Evolutionary conservation across 2,329 filamentous ascomycete species (phyloP).

Genomic region (Fusarium nodosum): DNA sequence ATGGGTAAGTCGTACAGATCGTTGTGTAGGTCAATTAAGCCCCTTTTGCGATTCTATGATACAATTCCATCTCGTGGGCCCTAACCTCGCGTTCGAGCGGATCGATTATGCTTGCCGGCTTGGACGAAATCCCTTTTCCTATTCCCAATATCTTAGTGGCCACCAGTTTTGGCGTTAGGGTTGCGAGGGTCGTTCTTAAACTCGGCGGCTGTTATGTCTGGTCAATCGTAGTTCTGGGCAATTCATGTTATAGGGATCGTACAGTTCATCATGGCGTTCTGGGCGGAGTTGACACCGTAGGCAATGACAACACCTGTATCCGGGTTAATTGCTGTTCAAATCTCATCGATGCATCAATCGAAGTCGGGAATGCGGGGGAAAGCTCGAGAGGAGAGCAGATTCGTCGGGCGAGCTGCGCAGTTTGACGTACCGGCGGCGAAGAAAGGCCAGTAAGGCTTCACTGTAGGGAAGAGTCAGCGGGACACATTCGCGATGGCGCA

Average conservation of each 20-base stretch:
- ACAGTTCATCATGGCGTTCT: conserved; percentile 84
- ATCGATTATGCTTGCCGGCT: conserved; percentile 47
- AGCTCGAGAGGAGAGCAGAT: conserved; percentile 18
- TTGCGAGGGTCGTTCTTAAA: conserved; percentile 98
- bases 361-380: conserved; percentile 18
- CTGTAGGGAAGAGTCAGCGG: conserved; percentile 64
- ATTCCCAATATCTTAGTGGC: conserved; percentile 58
- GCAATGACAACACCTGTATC: conserved; percentile 81
- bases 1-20: conserved; percentile 28
- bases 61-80: conserved; percentile 55
- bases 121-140: conserved; percentile 45
- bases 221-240: conserved; percentile 47
- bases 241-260: conserved; percentile 49
- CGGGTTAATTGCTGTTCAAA: conserved; percentile 47
- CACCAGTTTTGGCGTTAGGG: conserved; percentile 67
- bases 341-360: conserved; percentile 42
- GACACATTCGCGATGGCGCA: conserved; percentile 40
- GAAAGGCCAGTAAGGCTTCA: conserved; percentile 92
- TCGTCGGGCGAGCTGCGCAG: conserved; percentile 36
- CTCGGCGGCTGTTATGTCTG: conserved; percentile 77
- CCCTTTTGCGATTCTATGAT: conserved; percentile 58
- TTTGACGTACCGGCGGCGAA: conserved; percentile 86
- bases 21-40: conserved; percentile 54
- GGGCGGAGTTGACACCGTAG: conserved; percentile 90
- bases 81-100: conserved; percentile 44